phyloP scores from a whole-genome alignment of 1,139 yeast genomes.

The Pneumocystis canis region DNA sequence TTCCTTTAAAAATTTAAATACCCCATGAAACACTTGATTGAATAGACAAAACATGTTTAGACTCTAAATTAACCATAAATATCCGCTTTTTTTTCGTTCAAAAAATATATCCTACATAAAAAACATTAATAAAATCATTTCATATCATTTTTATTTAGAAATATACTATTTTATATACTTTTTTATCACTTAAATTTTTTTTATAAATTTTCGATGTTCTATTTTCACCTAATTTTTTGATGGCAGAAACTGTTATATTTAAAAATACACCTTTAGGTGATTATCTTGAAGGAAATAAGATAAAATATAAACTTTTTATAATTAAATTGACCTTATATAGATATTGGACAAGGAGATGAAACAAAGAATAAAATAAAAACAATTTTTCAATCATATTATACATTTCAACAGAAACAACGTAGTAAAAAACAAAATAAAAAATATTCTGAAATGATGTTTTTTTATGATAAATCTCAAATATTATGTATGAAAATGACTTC shows the following conservation, averaged over 20 bases:
- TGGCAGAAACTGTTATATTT: background rate
- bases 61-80: background rate
- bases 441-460: background rate
- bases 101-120: background rate
- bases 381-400: background rate
- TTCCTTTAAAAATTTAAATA: background rate
- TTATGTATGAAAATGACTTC: background rate
- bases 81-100: background rate
- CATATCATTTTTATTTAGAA: background rate
- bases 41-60: constrained; percentile 34
- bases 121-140: background rate
- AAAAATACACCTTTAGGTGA: background rate
- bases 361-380: background rate
- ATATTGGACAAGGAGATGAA: background rate
- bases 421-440: background rate
- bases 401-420: background rate
- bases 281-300: background rate
- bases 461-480: background rate
- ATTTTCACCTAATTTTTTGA: too few species aligned
- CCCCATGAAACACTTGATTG: constrained; percentile 69
- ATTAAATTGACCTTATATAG: background rate
- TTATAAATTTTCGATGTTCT: background rate
- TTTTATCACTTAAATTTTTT: background rate
- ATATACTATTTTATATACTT: background rate
- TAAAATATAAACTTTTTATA: background rate